Percentiles rank a stretch among this genome's conserved stretches.
phyloP scores from a whole-genome alignment of 1,284 basidiomycete species.

The Spongiforma sp. region DNA sequence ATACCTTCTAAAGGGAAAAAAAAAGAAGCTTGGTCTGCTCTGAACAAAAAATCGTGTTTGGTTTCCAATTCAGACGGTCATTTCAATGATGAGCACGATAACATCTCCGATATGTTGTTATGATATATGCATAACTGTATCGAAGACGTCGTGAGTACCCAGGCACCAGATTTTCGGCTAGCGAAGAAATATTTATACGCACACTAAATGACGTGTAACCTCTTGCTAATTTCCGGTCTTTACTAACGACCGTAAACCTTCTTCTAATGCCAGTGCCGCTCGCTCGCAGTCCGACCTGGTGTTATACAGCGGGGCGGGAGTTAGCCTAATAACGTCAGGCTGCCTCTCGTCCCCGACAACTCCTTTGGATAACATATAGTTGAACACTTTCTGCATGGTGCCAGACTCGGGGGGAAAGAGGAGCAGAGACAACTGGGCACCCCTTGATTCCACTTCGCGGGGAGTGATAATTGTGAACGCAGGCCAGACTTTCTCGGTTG shows the following conservation, averaged over 20 bases:
- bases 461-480: conserved; percentile 93
- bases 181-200: neutral
- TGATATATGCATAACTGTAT: conserved; percentile 54
- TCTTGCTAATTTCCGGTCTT: conserved; percentile 13
- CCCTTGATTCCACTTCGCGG: conserved; percentile 64
- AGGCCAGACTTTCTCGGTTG: conserved; percentile 21
- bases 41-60: conserved; percentile 44
- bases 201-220: conserved; percentile 7
- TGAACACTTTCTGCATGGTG: conserved; percentile 75
- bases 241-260: conserved; percentile 45
- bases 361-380: conserved; percentile 66
- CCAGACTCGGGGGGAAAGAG: conserved; percentile 69
- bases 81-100: conserved; percentile 60
- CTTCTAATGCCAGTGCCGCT: conserved; percentile 68
- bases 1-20: no score
- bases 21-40: no score
- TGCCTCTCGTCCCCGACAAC: conserved; percentile 90
- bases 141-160: conserved; percentile 9
- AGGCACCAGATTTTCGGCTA: no score
- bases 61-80: conserved; percentile 51
- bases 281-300: conserved; percentile 77
- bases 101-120: conserved; percentile 57
- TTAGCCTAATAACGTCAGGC: conserved; percentile 89
- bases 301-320: conserved; percentile 87
- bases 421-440: conserved; percentile 85